Evolutionary conservation across 345 rosid species (phyloP).

Genomic region (Aquilaria sinensis): DNA sequence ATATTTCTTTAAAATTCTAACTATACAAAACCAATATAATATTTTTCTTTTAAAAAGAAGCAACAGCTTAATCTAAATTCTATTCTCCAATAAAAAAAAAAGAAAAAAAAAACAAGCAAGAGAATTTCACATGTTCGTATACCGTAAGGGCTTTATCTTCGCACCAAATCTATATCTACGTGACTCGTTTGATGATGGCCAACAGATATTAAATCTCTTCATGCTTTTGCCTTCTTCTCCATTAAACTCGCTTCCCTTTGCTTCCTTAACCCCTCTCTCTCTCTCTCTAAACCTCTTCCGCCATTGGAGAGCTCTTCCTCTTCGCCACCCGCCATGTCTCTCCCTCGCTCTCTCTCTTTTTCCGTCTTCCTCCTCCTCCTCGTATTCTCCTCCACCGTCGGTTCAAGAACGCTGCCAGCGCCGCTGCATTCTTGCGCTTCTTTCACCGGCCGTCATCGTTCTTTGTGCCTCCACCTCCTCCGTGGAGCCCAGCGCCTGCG

Average conservation of each 20-base stretch:
- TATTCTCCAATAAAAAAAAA: no score
- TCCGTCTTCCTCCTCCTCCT: constrained; percentile 2
- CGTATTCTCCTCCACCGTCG: constrained; percentile 9
- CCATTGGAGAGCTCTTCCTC: background rate
- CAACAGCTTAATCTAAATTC: no score
- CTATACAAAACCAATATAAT: no score
- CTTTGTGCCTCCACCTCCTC: constrained; percentile 32
- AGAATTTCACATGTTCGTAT: background rate
- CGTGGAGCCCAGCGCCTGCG: constrained; percentile 5
- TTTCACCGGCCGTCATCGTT: constrained; percentile 21
- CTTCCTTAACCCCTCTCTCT: background rate
- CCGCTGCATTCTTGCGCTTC: constrained; percentile 27
- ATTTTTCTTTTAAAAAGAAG: no score
- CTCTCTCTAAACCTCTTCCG: background rate
- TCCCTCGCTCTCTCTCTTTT: background rate
- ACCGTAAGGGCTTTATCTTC: background rate
- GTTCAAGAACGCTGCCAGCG: background rate
- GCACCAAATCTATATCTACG: no score
- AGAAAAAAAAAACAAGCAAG: no score
- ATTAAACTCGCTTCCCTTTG: constrained; percentile 9
- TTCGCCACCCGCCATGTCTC: constrained; percentile 5
- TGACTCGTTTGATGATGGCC: no score
- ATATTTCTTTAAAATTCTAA: no score
- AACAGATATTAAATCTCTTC: background rate
- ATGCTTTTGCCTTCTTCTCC: constrained; percentile 12